phyloP scores from a whole-genome alignment of 1,139 yeast genomes.

The Arxiozyma bovina region DNA sequence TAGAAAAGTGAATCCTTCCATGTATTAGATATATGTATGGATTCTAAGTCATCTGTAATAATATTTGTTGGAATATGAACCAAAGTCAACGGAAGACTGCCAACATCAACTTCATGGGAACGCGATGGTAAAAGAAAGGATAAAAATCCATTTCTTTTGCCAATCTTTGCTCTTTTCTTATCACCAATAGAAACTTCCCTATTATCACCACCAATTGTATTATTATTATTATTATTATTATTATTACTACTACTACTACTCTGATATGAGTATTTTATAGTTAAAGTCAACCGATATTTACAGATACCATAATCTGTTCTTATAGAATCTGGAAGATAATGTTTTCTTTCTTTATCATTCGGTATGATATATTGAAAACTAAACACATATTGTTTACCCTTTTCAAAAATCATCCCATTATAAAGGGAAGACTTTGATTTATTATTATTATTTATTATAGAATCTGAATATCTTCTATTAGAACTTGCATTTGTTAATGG shows the following conservation, averaged over 20 bases:
- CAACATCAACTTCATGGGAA: constrained; percentile 38
- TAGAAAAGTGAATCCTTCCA: constrained; percentile 91
- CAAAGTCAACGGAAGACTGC: neutral
- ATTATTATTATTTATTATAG: constrained; percentile 29
- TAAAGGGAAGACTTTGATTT: too few species aligned
- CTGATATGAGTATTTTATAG: neutral
- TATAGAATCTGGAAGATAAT: constrained; percentile 60
- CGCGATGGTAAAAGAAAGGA: neutral
- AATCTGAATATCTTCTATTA: constrained; percentile 8
- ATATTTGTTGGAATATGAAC: constrained; percentile 39
- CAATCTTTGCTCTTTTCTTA: too few species aligned
- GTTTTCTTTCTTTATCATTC: constrained; percentile 36
- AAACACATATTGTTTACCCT: constrained; percentile 76
- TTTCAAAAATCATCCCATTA: constrained; percentile 33
- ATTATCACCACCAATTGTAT: neutral
- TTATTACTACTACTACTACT: too few species aligned
- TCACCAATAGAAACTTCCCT: too few species aligned
- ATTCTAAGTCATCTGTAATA: constrained; percentile 80
- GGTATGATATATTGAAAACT: constrained; percentile 85
- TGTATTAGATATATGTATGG: constrained; percentile 75
- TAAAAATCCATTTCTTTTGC: too few species aligned
- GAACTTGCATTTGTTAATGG: neutral
- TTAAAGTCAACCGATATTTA: constrained; percentile 40
- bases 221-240: too few species aligned
- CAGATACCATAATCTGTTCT: constrained; percentile 74